Base-by-base conservation (phyloP, 306 rosid genomes). In the Chamaecrista fasciculata region DNA sequence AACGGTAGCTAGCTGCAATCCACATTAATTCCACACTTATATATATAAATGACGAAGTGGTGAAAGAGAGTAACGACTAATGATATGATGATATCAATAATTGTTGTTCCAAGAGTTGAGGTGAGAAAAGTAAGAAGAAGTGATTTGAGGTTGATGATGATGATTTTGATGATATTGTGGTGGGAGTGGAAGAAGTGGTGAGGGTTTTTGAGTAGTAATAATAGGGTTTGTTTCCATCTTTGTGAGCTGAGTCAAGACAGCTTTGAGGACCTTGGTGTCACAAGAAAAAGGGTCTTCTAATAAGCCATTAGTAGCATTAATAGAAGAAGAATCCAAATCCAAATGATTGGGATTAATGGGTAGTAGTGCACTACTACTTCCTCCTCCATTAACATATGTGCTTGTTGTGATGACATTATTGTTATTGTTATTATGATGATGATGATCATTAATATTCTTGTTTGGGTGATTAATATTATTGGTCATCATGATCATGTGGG, bases 221-320 rank as follows among this genome's bases (percentile, higher is more conserved):
- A 39, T 61, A 19, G 73, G 79, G 56, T 74, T 71, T 48, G 73
- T 80, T 67, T 88, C 91, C 79, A 85, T 85, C 61, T 61, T 86
- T 56, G 87, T 70, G 23, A 86, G 83, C 10, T 89, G 87, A 68
- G 46, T 73, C 82, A 91, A 55, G 73, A 91, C 82, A 69, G 84
- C 81, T 62, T 80, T 86, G 1, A 91, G 61, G 0, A 82, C 83
- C 63, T 80, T 77, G 18, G 72, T 74, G 63, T 91, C 97, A 72
- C 86, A 77, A 0, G 81, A 29, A 49, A 76, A 70, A 59, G 84
- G 87, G 72, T 86, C 89, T 34, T 78, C 66, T 56, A 51, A 3
- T 2, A 10, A 10, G n/a, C 12, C 11, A 40, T 10, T 11, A 11
- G 51, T n/a, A 46, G 36, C n/a, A n/a, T 43, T 1, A 11, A 0